phyloP scores from a whole-genome alignment of 2,329 filamentous ascomycete species.

The Beauveria varroae region DNA sequence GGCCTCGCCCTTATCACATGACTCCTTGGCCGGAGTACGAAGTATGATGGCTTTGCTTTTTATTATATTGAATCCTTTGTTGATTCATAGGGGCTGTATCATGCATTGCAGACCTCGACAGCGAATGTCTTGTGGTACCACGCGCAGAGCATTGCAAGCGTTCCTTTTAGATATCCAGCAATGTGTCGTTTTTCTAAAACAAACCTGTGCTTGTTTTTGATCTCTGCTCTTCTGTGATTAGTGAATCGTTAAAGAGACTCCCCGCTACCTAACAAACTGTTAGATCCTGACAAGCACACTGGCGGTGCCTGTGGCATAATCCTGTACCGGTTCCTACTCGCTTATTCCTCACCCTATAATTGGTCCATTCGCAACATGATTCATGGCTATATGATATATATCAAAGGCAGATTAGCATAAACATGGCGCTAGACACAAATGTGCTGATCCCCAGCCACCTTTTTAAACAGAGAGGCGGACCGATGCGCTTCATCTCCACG shows the following conservation, averaged over 20 bases:
- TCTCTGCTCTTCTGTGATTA: too few species aligned
- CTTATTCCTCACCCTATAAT: not conserved
- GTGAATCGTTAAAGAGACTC: too few species aligned
- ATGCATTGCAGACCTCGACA: not conserved
- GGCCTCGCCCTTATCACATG: too few species aligned
- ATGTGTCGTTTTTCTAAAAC: not conserved
- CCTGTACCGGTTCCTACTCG: not conserved
- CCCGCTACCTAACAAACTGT: too few species aligned
- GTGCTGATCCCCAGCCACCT: not conserved
- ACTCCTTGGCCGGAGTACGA: too few species aligned
- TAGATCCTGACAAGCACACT: too few species aligned
- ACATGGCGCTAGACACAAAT: not conserved
- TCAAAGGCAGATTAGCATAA: not conserved
- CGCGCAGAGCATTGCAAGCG: not conserved
- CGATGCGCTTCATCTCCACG: too few species aligned
- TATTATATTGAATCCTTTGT: too few species aligned
- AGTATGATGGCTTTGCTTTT: too few species aligned
- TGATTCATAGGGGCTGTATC: not conserved
- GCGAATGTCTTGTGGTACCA: not conserved
- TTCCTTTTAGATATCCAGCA: not conserved
- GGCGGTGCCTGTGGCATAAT: too few species aligned
- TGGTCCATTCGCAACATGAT: not conserved
- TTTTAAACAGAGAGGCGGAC: not conserved
- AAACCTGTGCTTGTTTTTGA: not conserved
- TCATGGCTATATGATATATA: not conserved